Base-by-base conservation (phyloP, 176 grass and related monocot genomes). In the Tillandsia leiboldiana region DNA sequence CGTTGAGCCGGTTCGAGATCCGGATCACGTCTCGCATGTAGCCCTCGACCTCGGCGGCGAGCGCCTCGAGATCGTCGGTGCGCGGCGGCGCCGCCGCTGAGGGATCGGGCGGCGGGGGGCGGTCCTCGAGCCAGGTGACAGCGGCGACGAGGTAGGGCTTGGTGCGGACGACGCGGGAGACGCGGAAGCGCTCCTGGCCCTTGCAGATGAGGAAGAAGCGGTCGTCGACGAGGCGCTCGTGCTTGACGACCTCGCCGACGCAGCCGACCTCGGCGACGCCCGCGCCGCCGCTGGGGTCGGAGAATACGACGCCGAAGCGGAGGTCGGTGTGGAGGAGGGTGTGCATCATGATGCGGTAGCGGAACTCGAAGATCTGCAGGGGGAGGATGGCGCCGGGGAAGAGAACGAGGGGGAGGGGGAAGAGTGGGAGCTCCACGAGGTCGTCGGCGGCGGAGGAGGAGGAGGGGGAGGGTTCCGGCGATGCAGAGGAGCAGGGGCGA, bases 121-220 rank as follows among this genome's bases (percentile, higher is more conserved):
- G 81, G 82, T 99, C 94, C 83, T 99, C 94, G 57, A 99, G 87
- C 95, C 95, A 99, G 75, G 77, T 70, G 59, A 99, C 90, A 63
- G 87, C 87, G n/a, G 87, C 95, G 51, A 99, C 87, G 70, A 94
- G 80, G 82, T 99, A 99, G 18, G 95, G 90, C 67, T 99, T 82
- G 72, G 75, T 90, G 69, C 87, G 89, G 29, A 90, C 68, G 68
- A 90, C 73, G 69, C 82, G 79, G 3, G 69, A 69, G 18, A 99
- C 87, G 70, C 90, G 86, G 83, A 99, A 99, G 8, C 95, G 82
- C 82, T 94, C 87, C 90, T 99, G 87, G 69, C 90, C 95, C 79
- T 99, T 99, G 84, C 90, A 99, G 74, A 99, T 99, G 84, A 99
- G 87, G 82, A 99, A 99, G 84, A 99, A 99, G 2, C 90, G 82